These are phyloP conservation scores for Phytopythium cucurbitacearum DNA, from an alignment of 352 stramenopile species.

Conservation along the genomic window DNA sequence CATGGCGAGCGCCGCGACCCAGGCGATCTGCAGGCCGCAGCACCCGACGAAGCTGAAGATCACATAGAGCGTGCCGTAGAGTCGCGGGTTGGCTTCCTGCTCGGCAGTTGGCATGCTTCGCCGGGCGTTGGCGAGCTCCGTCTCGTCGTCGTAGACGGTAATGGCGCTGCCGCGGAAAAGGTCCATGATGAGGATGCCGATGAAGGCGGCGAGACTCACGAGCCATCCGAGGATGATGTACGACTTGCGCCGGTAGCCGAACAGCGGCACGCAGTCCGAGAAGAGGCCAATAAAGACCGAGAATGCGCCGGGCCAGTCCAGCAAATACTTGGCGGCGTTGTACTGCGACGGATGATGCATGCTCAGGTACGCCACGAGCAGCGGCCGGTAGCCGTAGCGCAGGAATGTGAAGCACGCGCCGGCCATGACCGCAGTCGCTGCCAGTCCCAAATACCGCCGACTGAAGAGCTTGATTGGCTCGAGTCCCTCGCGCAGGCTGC, in stretches of 20 bases:
- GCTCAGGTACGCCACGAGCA: conserved; percentile 41
- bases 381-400: conserved; percentile 27
- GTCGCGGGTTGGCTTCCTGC: conserved; percentile 5
- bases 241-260: conserved; percentile 76
- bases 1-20: conserved; percentile 32
- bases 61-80: conserved; percentile 18
- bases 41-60: conserved; percentile 26
- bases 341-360: conserved; percentile 30
- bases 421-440: conserved; percentile 21
- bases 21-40: conserved; percentile 35
- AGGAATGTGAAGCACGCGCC: conserved; percentile 30
- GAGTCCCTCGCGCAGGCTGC: conserved; percentile 38
- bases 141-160: conserved; percentile 9
- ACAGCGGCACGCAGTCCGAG: conserved; percentile 79
- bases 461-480: conserved; percentile 30
- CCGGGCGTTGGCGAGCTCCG: conserved; percentile 7
- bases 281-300: conserved; percentile 84
- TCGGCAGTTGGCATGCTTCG: background rate
- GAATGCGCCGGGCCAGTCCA: conserved; percentile 69
- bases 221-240: conserved; percentile 84
- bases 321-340: conserved; percentile 18
- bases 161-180: conserved; percentile 11
- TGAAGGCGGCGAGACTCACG: conserved; percentile 20
- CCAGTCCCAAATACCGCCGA: conserved; percentile 31
- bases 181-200: conserved; percentile 11